Evolutionary conservation across 2,329 filamentous ascomycete genomes (phyloP), one percentile per base, ranked within the genome.

Genomic region (Ophiostoma perfectum): DNA sequence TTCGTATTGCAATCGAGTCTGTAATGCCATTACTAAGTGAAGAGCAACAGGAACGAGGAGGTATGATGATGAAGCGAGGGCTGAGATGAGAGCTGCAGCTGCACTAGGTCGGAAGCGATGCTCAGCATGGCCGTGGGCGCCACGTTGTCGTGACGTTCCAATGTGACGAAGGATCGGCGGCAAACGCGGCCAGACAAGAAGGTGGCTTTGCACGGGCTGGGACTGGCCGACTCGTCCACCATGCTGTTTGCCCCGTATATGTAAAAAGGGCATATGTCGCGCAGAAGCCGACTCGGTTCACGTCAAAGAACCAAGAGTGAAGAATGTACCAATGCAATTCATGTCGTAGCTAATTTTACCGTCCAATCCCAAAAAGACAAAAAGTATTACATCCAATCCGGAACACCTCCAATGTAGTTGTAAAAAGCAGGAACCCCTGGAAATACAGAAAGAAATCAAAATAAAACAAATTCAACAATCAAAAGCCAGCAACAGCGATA

Each of bases 81-180:
- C 49, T 55, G 49, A 55, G 49, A 36, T 55, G 49, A 55, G 49
- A 36, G 49, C 7, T 55, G 49, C 49, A 55, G 49, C 49, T 55
- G n/a, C 18, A 55, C 49, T 55, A 55, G 49, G 3, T 52, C 18
- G 49, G 27, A 55, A 11, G 49, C 7, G 49, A 55, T 55, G 49
- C 49, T 27, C n/a, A 18, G 49, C 49, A 55, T 55, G 49, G 49
- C n/a, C 27, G 14, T 52, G 14, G 18, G 14, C 4, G n/a, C 49
- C 18, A 52, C n/a, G 16, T n/a, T n/a, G 16, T 52, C 16, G 16
- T 7, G 16, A 52, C 8, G n/a, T 7, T 27, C 49, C 49, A 55
- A 27, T 60, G 55, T 60, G 55, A 60, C 16, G 49, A 60, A 38
- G 11, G 55, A 60, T 60, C 55, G 55, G 55, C 55, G 27, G 55